A percentile compares a stretch with the other conserved stretches of the same genome.
phyloP scores from a whole-genome alignment of 192 early-diverging fungal species.

The Rhizophagus prolifer region DNA sequence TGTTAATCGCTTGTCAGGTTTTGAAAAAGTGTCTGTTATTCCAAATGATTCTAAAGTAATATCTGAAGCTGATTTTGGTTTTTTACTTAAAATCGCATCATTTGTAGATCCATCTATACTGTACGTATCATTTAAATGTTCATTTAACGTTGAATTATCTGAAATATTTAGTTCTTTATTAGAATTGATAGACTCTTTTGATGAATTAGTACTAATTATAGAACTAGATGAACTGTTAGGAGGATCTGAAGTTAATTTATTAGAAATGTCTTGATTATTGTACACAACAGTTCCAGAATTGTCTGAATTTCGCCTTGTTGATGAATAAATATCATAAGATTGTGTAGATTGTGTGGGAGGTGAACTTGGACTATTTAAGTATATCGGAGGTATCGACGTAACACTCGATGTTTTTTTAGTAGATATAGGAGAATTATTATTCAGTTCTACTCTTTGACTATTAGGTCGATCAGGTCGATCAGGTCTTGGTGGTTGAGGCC shows the following conservation, averaged over 20 bases:
- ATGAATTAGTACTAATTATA: neutral
- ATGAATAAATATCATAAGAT: neutral
- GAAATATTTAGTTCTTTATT: neutral
- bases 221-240: neutral
- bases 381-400: neutral
- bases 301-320: neutral
- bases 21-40: neutral
- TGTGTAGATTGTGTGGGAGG: neutral
- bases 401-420: neutral
- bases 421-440: neutral
- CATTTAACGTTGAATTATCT: neutral
- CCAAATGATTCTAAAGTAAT: neutral
- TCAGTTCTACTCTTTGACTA: neutral
- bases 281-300: neutral
- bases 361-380: neutral
- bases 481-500: neutral
- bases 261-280: neutral
- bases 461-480: neutral
- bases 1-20: neutral
- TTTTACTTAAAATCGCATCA: neutral
- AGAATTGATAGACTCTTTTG: neutral
- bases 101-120: neutral
- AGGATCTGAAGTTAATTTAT: neutral
- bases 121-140: neutral
- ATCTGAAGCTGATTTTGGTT: neutral